A percentile compares a stretch with the other conserved stretches of the same genome.
Conservation (phyloP, 1,284 basidiomycete species). For the Irpex lacteus region DNA sequence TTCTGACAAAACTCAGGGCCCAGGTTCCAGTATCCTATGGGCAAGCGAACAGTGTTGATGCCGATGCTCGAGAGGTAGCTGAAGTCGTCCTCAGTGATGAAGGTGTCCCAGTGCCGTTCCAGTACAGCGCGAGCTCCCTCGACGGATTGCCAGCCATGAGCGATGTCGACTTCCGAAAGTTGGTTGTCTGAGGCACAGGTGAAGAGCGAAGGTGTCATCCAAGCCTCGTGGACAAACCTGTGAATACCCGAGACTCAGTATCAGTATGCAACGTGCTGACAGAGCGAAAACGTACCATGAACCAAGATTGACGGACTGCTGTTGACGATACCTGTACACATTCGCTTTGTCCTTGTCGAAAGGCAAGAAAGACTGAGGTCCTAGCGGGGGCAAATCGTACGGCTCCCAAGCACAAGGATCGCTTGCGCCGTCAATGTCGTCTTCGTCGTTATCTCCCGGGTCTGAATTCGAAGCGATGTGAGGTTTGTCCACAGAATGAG, state of each 20-base stretch:
- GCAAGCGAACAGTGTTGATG: constrained; percentile 73
- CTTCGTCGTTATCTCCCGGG: neutral
- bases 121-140: constrained; percentile 51
- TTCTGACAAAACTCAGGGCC: constrained; percentile 45
- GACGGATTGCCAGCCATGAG: constrained; percentile 47
- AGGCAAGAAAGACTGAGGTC: constrained; percentile 40
- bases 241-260: neutral
- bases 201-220: constrained; percentile 77
- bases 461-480: neutral
- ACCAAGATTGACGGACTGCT: constrained; percentile 66
- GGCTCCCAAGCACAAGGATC: constrained; percentile 33
- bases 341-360: constrained; percentile 47
- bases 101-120: constrained; percentile 80
- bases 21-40: constrained; percentile 68
- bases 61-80: constrained; percentile 57
- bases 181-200: constrained; percentile 54
- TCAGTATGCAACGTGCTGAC: neutral
- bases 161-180: constrained; percentile 56
- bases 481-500: neutral
- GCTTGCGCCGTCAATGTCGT: neutral
- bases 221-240: constrained; percentile 77
- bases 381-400: constrained; percentile 32
- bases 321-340: constrained; percentile 62
- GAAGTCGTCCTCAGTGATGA: constrained; percentile 66
- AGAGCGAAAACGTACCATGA: constrained; percentile 44